phyloP scores from a whole-genome alignment of 768 basidiomycete genomes.

The Trametes cubensis region DNA sequence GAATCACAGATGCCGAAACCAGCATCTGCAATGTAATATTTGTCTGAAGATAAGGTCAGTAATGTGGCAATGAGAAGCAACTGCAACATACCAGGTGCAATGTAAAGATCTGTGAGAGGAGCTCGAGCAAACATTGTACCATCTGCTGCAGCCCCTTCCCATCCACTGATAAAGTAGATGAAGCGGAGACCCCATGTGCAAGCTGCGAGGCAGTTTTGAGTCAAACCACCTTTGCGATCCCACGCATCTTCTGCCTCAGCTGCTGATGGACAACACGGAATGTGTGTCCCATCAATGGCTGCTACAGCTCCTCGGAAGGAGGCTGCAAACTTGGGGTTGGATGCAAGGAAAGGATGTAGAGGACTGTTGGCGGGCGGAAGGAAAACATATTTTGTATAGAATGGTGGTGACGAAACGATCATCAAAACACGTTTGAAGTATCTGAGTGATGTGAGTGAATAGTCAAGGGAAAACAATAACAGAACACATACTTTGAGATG shows the following conservation, averaged over 20 bases:
- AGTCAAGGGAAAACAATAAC: background rate
- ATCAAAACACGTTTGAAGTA: slow-evolving; percentile 36
- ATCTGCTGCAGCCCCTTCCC: slow-evolving; percentile 37
- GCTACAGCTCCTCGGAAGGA: slow-evolving; percentile 37
- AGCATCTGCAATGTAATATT: slow-evolving; percentile 39
- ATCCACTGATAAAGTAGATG: slow-evolving; percentile 32
- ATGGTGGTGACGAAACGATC: slow-evolving; percentile 28
- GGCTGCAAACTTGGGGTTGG: slow-evolving; percentile 38
- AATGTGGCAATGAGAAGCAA: background rate
- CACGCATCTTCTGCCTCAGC: slow-evolving; percentile 19
- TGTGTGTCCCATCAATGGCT: slow-evolving; percentile 41
- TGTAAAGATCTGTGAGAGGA: slow-evolving; percentile 9
- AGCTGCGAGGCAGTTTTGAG: slow-evolving; percentile 36
- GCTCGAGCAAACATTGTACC: slow-evolving; percentile 32
- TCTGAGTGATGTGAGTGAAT: slow-evolving; percentile 19
- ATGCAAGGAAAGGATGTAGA: slow-evolving; percentile 30
- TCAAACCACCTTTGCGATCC: slow-evolving; percentile 31
- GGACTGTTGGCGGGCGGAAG: slow-evolving; percentile 20
- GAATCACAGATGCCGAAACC: slow-evolving; percentile 33
- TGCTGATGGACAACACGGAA: slow-evolving; percentile 27
- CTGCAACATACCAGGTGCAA: background rate
- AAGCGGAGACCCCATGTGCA: slow-evolving; percentile 32
- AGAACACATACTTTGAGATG: slow-evolving; percentile 20
- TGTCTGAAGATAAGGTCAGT: slow-evolving; percentile 30
- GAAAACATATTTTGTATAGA: slow-evolving; percentile 34